Conservation (phyloP, 2,329 filamentous ascomycete genomes). For the Trichoderma breve region DNA sequence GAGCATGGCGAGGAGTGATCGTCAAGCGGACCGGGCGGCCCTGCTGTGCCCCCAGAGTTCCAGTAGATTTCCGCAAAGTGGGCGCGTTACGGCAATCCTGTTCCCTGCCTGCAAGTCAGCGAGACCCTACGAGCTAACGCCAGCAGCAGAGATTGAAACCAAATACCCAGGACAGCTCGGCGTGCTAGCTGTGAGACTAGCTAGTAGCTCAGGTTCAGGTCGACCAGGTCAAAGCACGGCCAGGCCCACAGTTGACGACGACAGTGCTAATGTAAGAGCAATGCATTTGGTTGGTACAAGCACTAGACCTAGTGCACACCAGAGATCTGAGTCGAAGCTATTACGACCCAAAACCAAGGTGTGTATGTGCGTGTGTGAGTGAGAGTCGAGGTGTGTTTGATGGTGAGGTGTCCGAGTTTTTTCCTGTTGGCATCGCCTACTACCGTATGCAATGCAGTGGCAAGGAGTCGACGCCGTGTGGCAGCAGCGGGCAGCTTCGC, state of each 20-base stretch:
- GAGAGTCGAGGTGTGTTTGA: not conserved
- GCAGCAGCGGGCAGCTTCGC: not conserved
- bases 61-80: constrained; percentile 16
- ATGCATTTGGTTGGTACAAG: not conserved
- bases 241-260: not conserved
- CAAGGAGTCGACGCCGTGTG: not conserved
- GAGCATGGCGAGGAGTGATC: constrained; percentile 5
- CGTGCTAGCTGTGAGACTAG: not conserved
- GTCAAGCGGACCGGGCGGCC: constrained; percentile 14
- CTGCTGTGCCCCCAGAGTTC: not conserved
- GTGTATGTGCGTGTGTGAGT: not conserved
- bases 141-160: not conserved
- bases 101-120: constrained; percentile 18
- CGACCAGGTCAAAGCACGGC: not conserved
- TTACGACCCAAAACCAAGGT: not conserved
- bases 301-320: not conserved
- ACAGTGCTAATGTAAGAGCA: not conserved
- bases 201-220: not conserved
- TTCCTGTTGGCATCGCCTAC: not conserved
- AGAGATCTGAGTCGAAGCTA: not conserved
- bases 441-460: not conserved
- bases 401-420: not conserved
- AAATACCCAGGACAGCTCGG: not conserved
- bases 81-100: constrained; percentile 1
- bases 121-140: not conserved